Evolutionary conservation across 495 filamentous ascomycete species (phyloP), one percentile per base, ranked within the genome.

Genomic region (Aspergillus sclerotioniger): DNA sequence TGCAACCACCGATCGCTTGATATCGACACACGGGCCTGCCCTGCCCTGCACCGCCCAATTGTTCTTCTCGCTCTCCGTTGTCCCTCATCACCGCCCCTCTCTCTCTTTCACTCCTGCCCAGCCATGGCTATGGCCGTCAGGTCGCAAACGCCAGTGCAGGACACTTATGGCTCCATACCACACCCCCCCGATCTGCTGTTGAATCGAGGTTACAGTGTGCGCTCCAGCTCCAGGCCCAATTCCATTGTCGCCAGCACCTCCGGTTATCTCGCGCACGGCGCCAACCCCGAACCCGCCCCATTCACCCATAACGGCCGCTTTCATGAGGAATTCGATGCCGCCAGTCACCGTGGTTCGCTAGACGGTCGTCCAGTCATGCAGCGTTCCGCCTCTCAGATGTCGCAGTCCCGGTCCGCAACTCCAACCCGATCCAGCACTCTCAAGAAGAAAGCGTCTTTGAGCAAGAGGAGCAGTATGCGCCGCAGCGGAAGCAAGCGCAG

Each of bases 371-470:
- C 67, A 25, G 58, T 63, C 35, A 54, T 79, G 54, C 80, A 78
- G 49, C 75, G 80, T 7, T 77, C 77, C 39, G 72, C 67, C 56
- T 84, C 88, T 65, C 67, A 78, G 67, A 70, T 84, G 76, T 79
- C 82, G 53, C 72, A 74, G 41, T 67, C 69, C 53, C 71, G 76
- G 16, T 79, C 80, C 47, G 62, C 78, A 51, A 78, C 77, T 31
- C 80, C 90, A 15, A 87, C 90, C 44, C 79, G 91, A 47, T 81
- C 86, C 45, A 86, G 88, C 46, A 96, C 92, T 2, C 74, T 98
- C 60, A 91, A 88, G 72, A 97, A 98, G 80, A 91, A 89, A 73
- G 77, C 77, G 6, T 95, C 91, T 8, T 61, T 97, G 39, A 85
- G 85, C 50, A 82, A 87, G 60, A 85, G 78, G 51, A 82, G 76